These are phyloP conservation scores for Naganishia friedmannii DNA, from an alignment of 768 basidiomycete genomes.

Conservation along the genomic window DNA sequence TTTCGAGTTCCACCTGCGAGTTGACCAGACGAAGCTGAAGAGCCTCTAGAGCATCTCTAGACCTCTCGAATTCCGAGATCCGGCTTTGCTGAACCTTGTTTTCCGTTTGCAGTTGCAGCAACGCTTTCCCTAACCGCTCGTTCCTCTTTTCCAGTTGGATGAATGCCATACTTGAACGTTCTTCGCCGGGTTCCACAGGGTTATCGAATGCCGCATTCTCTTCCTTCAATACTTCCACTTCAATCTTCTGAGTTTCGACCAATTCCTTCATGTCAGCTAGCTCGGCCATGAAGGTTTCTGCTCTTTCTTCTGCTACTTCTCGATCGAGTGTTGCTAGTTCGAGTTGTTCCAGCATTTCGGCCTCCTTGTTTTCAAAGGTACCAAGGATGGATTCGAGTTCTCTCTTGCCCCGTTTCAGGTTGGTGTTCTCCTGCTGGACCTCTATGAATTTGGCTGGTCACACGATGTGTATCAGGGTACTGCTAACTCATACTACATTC, in stretches of 20 bases:
- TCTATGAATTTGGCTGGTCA: conserved; percentile 68
- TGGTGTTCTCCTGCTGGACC: conserved; percentile 74
- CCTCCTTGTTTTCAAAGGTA: conserved; percentile 66
- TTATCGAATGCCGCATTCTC: conserved; percentile 56
- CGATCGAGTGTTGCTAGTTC: conserved; percentile 95
- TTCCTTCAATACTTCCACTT: conserved; percentile 69
- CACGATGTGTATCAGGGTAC: not conserved
- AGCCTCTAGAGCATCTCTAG: conserved; percentile 66
- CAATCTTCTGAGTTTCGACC: conserved; percentile 74
- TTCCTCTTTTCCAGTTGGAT: conserved; percentile 96
- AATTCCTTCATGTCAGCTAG: conserved; percentile 75
- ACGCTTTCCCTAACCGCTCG: conserved; percentile 87
- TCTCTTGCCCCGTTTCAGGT: conserved; percentile 69
- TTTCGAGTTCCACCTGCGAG: conserved; percentile 72
- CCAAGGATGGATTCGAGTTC: conserved; percentile 71
- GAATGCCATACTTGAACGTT: conserved; percentile 59
- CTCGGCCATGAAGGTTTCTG: conserved; percentile 74
- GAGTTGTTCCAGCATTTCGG: conserved; percentile 81
- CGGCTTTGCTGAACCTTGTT: conserved; percentile 73
- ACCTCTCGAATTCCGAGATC: conserved; percentile 85
- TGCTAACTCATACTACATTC: not conserved
- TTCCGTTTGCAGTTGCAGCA: conserved; percentile 63
- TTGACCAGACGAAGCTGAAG: conserved; percentile 64
- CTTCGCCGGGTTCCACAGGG: conserved; percentile 43
- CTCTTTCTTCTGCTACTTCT: conserved; percentile 91